Evolutionary conservation across 208 protist genomes (phyloP).

Genomic region (Trichomonas gallinae): DNA sequence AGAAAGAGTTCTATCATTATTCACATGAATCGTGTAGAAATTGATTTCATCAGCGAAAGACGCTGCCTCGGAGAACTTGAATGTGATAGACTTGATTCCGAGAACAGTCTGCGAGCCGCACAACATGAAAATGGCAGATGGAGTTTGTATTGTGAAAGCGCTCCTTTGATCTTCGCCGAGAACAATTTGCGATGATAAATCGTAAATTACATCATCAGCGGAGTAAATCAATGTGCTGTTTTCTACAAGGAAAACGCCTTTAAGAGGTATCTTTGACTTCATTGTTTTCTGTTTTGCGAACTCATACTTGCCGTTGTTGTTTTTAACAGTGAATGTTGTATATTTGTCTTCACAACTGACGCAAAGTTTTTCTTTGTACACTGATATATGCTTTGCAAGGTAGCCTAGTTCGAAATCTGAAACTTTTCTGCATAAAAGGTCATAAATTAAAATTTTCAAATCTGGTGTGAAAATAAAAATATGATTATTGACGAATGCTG

Average conservation of each 20-base stretch:
- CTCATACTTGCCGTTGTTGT: not conserved
- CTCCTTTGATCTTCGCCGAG: not conserved
- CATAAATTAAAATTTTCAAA: not conserved
- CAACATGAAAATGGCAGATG: not conserved
- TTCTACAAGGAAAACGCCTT: not conserved
- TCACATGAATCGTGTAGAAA: not conserved
- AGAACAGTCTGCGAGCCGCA: not conserved
- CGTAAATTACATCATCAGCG: not conserved
- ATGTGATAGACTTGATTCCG: not conserved
- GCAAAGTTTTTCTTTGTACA: not conserved
- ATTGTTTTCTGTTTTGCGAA: not conserved
- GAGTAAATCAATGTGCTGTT: not conserved
- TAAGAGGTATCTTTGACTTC: not conserved
- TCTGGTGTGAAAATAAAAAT: not conserved
- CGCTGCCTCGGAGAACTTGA: not conserved
- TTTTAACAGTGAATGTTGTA: not conserved
- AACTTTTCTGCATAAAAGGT: not conserved
- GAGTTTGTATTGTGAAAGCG: not conserved
- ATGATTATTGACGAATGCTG: not conserved
- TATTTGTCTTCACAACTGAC: not conserved
- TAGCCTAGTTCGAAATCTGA: not conserved
- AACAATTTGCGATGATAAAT: not conserved
- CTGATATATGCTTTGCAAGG: not conserved
- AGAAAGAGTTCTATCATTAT: not conserved
- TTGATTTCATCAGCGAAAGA: not conserved